These are phyloP conservation scores for Neckera pumila DNA, from an alignment of 225 moss, liverwort and hornwort genomes.

Conservation along the genomic window DNA sequence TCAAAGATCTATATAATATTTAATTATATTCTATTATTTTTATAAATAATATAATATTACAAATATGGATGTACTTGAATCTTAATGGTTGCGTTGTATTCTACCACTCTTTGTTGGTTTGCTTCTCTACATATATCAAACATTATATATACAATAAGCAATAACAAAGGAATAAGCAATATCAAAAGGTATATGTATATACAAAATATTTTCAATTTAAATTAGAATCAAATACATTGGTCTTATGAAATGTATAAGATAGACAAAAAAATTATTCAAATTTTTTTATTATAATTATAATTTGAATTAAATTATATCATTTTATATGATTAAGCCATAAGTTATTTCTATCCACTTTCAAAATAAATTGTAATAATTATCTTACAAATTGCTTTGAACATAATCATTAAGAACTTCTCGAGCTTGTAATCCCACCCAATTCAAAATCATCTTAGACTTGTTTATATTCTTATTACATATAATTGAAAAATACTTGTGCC, in stretches of 20 bases:
- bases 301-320: too few species aligned
- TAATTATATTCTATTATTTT: too few species aligned
- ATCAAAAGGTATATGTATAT: too few species aligned
- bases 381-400: slow-evolving; percentile 20
- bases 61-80: slow-evolving; percentile 13
- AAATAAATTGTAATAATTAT: too few species aligned
- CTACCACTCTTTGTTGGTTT: neutral
- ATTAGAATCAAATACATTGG: too few species aligned
- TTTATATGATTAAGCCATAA: too few species aligned
- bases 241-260: too few species aligned
- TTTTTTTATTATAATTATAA: too few species aligned
- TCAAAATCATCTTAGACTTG: neutral
- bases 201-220: neutral
- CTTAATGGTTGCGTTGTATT: slow-evolving; percentile 20
- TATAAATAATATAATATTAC: neutral
- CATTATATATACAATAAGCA: neutral
- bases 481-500: neutral
- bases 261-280: neutral
- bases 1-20: neutral
- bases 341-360: neutral
- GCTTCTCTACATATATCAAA: neutral
- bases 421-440: slow-evolving; percentile 26
- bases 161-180: neutral
- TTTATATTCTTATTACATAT: neutral
- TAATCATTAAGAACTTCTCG: slow-evolving; percentile 28